Percentiles rank a stretch among this genome's conserved stretches.
Conservation (phyloP, 495 filamentous ascomycete species). For the Polyplosphaeria fusca region DNA sequence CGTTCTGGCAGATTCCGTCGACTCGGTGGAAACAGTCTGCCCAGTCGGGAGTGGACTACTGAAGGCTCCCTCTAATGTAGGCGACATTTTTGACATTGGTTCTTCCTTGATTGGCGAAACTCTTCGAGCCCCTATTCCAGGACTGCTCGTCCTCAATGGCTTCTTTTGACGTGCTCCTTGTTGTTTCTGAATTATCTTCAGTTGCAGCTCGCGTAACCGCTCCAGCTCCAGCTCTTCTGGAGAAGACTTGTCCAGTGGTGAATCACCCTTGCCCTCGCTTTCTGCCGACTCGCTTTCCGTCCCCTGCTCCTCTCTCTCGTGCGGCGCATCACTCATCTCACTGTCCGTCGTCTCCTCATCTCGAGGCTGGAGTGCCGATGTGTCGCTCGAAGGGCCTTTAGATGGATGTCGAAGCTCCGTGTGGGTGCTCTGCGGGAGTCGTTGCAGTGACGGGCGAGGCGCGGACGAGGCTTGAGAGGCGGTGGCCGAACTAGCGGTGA, state of each 20-base stretch:
- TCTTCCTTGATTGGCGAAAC: constrained; percentile 44
- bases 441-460: constrained; percentile 12
- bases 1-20: constrained; percentile 44
- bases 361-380: neutral
- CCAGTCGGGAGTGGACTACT: constrained; percentile 34
- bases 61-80: constrained; percentile 40
- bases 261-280: neutral
- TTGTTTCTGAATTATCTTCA: constrained; percentile 35
- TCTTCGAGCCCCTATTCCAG: constrained; percentile 14
- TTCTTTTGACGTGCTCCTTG: constrained; percentile 30
- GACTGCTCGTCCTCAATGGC: neutral
- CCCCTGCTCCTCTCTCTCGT: constrained; percentile 5
- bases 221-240: constrained; percentile 35
- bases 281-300: neutral
- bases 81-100: constrained; percentile 33
- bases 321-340: constrained; percentile 7
- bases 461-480: neutral
- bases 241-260: constrained; percentile 9
- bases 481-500: constrained; percentile 1
- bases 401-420: neutral
- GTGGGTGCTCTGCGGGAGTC: neutral
- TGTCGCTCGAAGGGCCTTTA: neutral
- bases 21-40: constrained; percentile 41
- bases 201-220: constrained; percentile 38
- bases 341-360: constrained; percentile 14